Percentiles rank a stretch among this genome's conserved stretches.
phyloP scores from a whole-genome alignment of 306 rosid species.

The Sphenostylis stenocarpa region DNA sequence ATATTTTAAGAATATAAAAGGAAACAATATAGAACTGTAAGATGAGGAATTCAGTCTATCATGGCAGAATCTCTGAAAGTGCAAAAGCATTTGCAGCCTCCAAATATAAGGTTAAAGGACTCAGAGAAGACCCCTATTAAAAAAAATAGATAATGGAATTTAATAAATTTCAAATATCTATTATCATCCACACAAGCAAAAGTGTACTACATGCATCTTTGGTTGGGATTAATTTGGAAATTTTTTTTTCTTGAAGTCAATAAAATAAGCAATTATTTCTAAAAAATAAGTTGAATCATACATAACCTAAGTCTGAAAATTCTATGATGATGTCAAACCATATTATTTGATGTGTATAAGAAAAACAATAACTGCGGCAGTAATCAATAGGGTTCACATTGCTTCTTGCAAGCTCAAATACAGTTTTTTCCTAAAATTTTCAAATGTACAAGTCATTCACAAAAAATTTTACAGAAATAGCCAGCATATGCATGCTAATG shows the following conservation, averaged over 20 bases:
- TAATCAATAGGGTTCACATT: background rate
- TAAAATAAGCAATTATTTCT: background rate
- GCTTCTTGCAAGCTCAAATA: background rate
- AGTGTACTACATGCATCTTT: background rate
- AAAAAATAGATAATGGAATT: background rate
- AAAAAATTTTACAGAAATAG: background rate
- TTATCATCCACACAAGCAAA: slow-evolving; percentile 10
- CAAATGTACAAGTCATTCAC: background rate
- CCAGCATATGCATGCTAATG: background rate
- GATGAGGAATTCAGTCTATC: slow-evolving; percentile 18
- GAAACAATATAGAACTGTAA: slow-evolving; percentile 3
- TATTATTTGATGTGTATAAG: background rate
- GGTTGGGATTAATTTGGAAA: background rate
- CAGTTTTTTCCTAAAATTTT: background rate
- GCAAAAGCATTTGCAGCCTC: background rate
- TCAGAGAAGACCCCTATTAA: background rate
- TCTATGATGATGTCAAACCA: slow-evolving; percentile 15
- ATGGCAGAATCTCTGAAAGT: slow-evolving; percentile 23
- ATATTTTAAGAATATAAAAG: slow-evolving; percentile 20
- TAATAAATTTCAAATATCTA: slow-evolving; percentile 9
- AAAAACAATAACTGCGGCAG: background rate
- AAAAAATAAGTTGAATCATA: background rate
- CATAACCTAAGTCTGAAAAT: background rate
- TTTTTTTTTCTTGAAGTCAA: background rate
- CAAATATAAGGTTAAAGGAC: slow-evolving; percentile 20